Evolutionary conservation across 208 protist species (phyloP), one percentile per base, ranked within the genome.

Genomic region (Wallacemonas sp.): DNA sequence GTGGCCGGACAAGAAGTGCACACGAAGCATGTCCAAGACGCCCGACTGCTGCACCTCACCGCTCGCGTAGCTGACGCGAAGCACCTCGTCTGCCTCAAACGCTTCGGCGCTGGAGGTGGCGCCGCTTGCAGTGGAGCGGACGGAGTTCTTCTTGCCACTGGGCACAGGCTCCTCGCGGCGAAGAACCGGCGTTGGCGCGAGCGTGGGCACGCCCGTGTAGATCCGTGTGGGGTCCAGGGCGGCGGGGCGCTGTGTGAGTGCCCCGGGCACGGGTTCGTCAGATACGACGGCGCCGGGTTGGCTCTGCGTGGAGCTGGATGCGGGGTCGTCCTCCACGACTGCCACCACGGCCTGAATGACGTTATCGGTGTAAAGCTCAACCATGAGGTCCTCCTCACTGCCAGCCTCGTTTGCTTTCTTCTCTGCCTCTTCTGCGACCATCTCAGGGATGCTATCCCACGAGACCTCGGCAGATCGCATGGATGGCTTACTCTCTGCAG

Each of bases 1-100:
- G 71, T 72, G 70, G 1, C 80, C 80, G 34, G 66, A 59, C 8
- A 82, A 41, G 30, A 76, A 74, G 66, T 82, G 69, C 24, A 68
- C 32, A 30, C 67, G 65, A 21, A 74, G 39, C 19, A 67, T 1
- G 26, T 73, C 61, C 1, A 71, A 37, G 24, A 68, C 38, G 39
- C 45, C 19, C 3, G 76, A 68, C 39, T 37, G 21, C 33, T 41
- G 29, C 10, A 67, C 29, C 6, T 55, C 53, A 24, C 64, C 66
- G 5, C 58, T 63, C 5, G 29, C 26, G 68, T 77, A 76, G 4
- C 10, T 19, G n/a, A 74, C 66, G n/a, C 59, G 44, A 21, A 82
- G 1, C 17, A 76, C 44, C 63, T 82, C 76, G 26, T 82, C 76
- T 10, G 32, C 42, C 27, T 26, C 61, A 26, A 36, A 44, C 37